Percentiles rank a stretch among this genome's conserved stretches.
phyloP scores from a whole-genome alignment of 148 eudicot species.

The Selenicereus undatus region DNA sequence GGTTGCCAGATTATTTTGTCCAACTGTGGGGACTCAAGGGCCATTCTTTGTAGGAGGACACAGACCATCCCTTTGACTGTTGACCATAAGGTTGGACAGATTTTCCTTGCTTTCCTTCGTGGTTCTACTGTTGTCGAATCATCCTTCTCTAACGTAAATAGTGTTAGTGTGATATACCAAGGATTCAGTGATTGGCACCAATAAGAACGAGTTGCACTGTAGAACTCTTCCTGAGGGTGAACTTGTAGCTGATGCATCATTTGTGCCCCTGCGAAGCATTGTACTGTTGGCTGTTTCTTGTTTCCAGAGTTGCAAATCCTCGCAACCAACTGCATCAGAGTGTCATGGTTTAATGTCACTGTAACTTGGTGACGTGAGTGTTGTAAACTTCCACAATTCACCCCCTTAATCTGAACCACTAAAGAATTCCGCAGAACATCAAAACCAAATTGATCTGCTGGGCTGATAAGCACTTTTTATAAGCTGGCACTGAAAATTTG shows the following conservation, averaged over 20 bases:
- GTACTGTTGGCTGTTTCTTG: no score
- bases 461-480: background rate
- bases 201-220: no score
- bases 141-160: no score
- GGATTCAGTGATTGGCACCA: no score
- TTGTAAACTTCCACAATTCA: background rate
- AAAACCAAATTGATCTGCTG: no score
- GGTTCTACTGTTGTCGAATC: no score
- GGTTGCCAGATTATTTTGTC: constrained; percentile 70
- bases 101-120: background rate
- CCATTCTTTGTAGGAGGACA: constrained; percentile 65
- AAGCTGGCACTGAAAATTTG: background rate
- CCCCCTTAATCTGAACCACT: background rate
- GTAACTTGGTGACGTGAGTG: background rate
- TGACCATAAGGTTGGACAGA: constrained; percentile 68
- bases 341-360: background rate
- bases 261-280: no score
- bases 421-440: background rate
- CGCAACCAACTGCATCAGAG: background rate
- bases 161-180: no score
- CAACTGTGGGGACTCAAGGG: constrained; percentile 87
- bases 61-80: constrained; percentile 61
- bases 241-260: no score
- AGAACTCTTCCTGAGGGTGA: no score
- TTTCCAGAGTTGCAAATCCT: no score